phyloP scores from a whole-genome alignment of 495 filamentous ascomycete species.

The Xylaria sp. region DNA sequence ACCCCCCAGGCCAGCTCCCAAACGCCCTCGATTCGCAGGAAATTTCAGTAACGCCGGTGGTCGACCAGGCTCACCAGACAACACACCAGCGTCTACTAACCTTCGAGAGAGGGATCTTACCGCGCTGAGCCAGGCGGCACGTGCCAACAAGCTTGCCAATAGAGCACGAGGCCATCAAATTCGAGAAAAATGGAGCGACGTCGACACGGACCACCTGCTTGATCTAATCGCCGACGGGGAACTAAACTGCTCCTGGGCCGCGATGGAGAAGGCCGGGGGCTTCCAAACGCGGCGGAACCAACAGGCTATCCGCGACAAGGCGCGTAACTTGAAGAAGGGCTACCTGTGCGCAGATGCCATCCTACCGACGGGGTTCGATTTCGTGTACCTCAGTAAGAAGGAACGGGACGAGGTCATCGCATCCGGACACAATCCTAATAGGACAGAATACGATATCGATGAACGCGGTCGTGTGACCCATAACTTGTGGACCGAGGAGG shows the following conservation, averaged over 20 bases:
- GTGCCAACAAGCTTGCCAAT: constrained; percentile 28
- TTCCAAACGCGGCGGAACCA: constrained; percentile 59
- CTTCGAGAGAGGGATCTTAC: constrained; percentile 34
- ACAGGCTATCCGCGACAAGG: constrained; percentile 72
- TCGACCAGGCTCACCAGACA: constrained; percentile 11
- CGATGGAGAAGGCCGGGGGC: constrained; percentile 52
- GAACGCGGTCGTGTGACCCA: constrained; percentile 19
- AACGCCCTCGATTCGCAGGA: constrained; percentile 8
- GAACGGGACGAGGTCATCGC: constrained; percentile 51
- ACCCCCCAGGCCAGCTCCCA: constrained; percentile 8
- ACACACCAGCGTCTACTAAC: constrained; percentile 23
- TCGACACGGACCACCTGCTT: constrained; percentile 56
- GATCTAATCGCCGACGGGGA: constrained; percentile 54
- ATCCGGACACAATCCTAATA: constrained; percentile 52
- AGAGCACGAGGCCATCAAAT: constrained; percentile 39
- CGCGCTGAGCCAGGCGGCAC: constrained; percentile 34
- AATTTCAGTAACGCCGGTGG: neutral
- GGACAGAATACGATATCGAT: constrained; percentile 50
- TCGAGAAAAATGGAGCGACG: constrained; percentile 52
- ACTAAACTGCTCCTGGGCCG: constrained; percentile 60
- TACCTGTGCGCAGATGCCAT: constrained; percentile 56
- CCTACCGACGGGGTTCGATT: constrained; percentile 57
- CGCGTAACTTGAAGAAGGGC: constrained; percentile 65
- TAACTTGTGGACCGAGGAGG: neutral
- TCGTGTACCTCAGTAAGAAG: constrained; percentile 56